phyloP scores from a whole-genome alignment of 805 yeast genomes.

The Cyberlindnera bimundalis region DNA sequence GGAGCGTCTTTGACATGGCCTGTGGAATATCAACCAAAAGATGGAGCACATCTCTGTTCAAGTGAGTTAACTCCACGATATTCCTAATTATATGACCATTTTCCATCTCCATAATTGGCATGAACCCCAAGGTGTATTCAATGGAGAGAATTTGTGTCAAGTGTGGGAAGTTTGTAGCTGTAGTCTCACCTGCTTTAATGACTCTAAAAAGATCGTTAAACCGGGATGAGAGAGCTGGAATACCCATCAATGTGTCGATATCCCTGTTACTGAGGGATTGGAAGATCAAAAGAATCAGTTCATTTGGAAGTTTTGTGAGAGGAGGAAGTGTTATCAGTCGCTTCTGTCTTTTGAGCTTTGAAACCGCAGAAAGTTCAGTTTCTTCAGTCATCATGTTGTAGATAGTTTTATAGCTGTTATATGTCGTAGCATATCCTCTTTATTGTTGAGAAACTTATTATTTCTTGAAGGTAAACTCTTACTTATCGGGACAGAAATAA shows the following conservation, averaged over 20 bases:
- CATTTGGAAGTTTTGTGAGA: background rate
- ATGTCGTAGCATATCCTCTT: too few relatives aligned
- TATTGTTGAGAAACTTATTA: too few relatives aligned
- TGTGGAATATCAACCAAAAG: background rate
- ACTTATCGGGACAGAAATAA: too few relatives aligned
- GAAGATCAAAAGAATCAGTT: background rate
- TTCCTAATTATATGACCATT: background rate
- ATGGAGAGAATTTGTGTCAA: background rate
- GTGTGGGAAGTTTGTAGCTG: background rate
- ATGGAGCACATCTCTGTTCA: background rate
- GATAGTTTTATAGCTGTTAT: too few relatives aligned
- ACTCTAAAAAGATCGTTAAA: background rate
- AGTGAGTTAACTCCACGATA: background rate
- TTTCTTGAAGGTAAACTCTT: too few relatives aligned
- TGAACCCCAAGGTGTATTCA: background rate
- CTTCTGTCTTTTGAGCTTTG: too few relatives aligned
- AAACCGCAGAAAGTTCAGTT: too few relatives aligned
- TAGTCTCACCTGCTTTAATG: background rate
- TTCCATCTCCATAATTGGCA: too few relatives aligned
- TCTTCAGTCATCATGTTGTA: too few relatives aligned
- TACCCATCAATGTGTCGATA: background rate
- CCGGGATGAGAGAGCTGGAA: background rate
- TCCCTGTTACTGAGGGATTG: background rate
- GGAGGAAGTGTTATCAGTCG: background rate
- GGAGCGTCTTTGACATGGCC: background rate